These are phyloP conservation scores for Vaccinium macrocarpon DNA, from an alignment of 148 eudicot genomes.

Conservation along the genomic window DNA sequence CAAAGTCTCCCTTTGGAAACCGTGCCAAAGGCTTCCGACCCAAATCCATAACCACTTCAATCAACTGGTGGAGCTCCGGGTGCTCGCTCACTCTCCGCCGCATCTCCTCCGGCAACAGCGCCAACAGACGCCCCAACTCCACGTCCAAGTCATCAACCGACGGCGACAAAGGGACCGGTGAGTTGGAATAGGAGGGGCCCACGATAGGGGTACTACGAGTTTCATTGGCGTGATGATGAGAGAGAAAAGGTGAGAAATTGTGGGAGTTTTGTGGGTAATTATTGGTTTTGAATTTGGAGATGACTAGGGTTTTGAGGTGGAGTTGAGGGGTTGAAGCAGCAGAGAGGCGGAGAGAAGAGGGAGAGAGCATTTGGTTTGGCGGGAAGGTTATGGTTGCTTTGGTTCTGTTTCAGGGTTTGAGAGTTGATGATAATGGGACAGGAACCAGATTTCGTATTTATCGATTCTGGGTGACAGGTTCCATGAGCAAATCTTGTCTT, in stretches of 20 bases:
- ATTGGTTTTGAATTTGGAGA: conserved; percentile 10
- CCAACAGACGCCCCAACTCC: conserved; percentile 67
- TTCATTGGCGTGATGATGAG: background rate
- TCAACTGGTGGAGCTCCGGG: conserved; percentile 53
- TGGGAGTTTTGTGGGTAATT: background rate
- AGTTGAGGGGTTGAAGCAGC: conserved; percentile 9
- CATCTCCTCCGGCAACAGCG: conserved; percentile 75
- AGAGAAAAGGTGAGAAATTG: background rate
- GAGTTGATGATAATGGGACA: background rate
- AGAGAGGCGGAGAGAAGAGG: conserved; percentile 19
- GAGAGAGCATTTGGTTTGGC: conserved; percentile 43
- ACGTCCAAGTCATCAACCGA: conserved; percentile 38
- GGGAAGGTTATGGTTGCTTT: conserved; percentile 34
- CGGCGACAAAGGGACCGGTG: conserved; percentile 16
- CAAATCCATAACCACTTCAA: conserved; percentile 90
- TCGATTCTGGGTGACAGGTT: too few species aligned
- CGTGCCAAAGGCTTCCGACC: conserved; percentile 83
- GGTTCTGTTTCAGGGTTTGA: background rate
- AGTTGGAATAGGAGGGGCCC: conserved; percentile 21
- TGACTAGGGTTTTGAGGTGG: conserved; percentile 17
- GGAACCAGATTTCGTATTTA: too few species aligned
- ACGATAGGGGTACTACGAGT: background rate
- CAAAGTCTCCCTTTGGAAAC: conserved; percentile 81
- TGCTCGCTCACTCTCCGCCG: conserved; percentile 49
- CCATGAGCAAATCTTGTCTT: too few species aligned